Conservation (phyloP, 208 protist species). For the Acanthamoeba culbertsoni region DNA sequence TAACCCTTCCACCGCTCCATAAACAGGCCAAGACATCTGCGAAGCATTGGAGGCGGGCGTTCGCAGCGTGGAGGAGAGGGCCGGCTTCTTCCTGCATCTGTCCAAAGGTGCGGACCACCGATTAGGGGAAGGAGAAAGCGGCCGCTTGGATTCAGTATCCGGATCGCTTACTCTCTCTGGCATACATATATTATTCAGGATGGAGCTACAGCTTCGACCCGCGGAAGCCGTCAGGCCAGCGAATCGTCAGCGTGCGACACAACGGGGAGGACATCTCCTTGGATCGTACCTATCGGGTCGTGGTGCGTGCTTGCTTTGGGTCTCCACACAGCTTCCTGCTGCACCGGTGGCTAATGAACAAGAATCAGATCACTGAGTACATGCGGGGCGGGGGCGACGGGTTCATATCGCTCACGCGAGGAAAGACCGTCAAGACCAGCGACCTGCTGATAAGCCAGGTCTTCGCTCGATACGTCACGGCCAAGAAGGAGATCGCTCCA, state of each 20-base stretch:
- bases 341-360: too few relatives aligned
- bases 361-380: constrained; percentile 37
- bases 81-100: constrained; percentile 46
- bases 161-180: neutral
- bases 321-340: too few relatives aligned
- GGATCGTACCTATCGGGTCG: neutral
- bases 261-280: neutral
- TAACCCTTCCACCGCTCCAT: neutral
- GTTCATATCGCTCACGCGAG: constrained; percentile 7
- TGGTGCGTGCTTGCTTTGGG: neutral
- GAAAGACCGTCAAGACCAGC: neutral
- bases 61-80: neutral
- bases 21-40: constrained; percentile 10
- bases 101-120: neutral
- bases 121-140: too few relatives aligned
- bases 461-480: constrained; percentile 21
- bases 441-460: neutral
- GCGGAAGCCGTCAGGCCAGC: neutral
- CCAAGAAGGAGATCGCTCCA: constrained; percentile 12
- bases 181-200: neutral
- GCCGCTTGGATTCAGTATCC: neutral
- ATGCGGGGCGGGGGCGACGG: constrained; percentile 41
- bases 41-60: constrained; percentile 17
- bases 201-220: constrained; percentile 35
- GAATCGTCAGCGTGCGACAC: neutral